Conservation (phyloP, 208 protist genomes). For the Zelonia costaricensis region DNA sequence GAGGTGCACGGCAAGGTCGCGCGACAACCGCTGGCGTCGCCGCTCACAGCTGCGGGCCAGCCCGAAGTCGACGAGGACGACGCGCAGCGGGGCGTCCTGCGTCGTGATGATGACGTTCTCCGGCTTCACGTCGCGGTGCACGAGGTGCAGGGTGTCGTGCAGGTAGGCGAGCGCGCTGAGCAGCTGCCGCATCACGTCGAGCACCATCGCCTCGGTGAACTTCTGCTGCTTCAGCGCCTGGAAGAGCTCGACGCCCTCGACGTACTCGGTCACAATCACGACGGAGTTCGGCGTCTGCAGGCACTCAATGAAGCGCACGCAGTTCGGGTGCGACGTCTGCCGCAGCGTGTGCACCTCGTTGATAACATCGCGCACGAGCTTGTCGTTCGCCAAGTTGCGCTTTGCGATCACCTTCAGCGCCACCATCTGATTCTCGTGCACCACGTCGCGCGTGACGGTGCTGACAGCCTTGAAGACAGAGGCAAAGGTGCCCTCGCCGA, state of each 20-base stretch:
- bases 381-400: slow-evolving; percentile 63
- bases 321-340: slow-evolving; percentile 66
- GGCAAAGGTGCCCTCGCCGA: slow-evolving; percentile 82
- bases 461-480: slow-evolving; percentile 77
- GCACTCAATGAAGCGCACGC: slow-evolving; percentile 66
- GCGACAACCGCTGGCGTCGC: slow-evolving; percentile 12
- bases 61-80: slow-evolving; percentile 87
- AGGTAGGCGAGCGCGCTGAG: slow-evolving; percentile 78
- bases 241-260: slow-evolving; percentile 81
- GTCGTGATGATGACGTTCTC: slow-evolving; percentile 82
- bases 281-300: slow-evolving; percentile 80
- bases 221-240: slow-evolving; percentile 50
- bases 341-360: slow-evolving; percentile 84
- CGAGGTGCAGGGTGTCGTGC: slow-evolving; percentile 67
- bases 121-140: slow-evolving; percentile 90
- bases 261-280: slow-evolving; percentile 86
- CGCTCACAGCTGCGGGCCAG: slow-evolving; percentile 48
- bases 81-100: slow-evolving; percentile 31
- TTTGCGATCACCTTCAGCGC: slow-evolving; percentile 89
- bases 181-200: slow-evolving; percentile 74
- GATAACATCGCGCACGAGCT: slow-evolving; percentile 64
- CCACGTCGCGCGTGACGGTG: slow-evolving; percentile 30
- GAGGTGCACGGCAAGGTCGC: slow-evolving; percentile 13
- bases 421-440: slow-evolving; percentile 49
- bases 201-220: slow-evolving; percentile 64